These are phyloP conservation scores for Dissophora ornata DNA, from an alignment of 192 early-diverging fungal genomes.

Conservation along the genomic window DNA sequence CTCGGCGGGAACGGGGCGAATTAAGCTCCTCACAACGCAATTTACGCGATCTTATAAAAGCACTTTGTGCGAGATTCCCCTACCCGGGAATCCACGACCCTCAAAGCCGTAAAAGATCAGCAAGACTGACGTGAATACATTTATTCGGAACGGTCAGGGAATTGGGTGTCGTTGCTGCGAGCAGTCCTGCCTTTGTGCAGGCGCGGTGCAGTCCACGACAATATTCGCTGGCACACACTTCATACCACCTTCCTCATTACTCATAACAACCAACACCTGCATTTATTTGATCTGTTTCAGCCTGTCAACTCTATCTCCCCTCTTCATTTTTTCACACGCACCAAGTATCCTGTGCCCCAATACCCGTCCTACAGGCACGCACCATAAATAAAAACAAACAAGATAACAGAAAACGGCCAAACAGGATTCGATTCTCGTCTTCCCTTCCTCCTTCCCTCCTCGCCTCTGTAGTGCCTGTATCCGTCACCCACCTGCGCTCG, in stretches of 20 bases:
- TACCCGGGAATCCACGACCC: conserved; percentile 46
- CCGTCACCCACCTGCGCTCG: neutral
- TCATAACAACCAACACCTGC: too few relatives aligned
- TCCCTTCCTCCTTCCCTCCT: neutral
- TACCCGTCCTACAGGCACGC: too few relatives aligned
- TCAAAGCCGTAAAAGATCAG: conserved; percentile 57
- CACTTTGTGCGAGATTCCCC: conserved; percentile 55
- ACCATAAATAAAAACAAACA: neutral
- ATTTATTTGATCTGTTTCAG: too few relatives aligned
- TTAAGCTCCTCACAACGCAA: conserved; percentile 52
- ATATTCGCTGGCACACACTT: conserved; percentile 48
- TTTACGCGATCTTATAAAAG: conserved; percentile 55
- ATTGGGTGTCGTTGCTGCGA: conserved; percentile 54
- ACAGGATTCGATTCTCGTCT: neutral
- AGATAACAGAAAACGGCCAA: conserved; percentile 3
- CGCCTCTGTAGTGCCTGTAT: neutral
- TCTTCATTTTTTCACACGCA: neutral
- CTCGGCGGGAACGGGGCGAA: too few relatives aligned
- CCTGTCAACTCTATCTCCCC: too few relatives aligned
- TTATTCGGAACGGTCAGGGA: conserved; percentile 50
- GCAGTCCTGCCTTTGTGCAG: conserved; percentile 45
- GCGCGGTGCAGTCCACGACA: conserved; percentile 47
- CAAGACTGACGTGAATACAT: conserved; percentile 48
- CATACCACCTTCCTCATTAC: neutral
- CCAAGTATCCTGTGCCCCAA: too few relatives aligned